phyloP scores from a whole-genome alignment of 73 alveolate species.

The Paramecium pentaurelia region DNA sequence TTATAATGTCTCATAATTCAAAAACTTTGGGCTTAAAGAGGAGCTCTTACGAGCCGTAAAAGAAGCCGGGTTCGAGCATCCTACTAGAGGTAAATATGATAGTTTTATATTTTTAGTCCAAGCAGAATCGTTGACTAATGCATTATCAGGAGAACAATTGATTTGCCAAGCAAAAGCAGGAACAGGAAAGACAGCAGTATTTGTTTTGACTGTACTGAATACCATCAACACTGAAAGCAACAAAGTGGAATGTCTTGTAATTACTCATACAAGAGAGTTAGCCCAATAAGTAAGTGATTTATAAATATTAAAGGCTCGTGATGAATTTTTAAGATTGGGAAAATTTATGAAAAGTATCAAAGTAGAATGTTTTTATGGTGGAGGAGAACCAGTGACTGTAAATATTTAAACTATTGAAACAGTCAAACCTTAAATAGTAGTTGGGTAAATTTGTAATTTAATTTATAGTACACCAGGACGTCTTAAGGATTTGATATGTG shows the following conservation, averaged over 20 bases:
- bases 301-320: conserved; percentile 59
- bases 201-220: conserved; percentile 96
- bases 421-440: conserved; percentile 55
- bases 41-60: conserved; percentile 59
- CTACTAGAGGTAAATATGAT: conserved; percentile 47
- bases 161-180: conserved; percentile 96
- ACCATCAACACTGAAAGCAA: conserved; percentile 92
- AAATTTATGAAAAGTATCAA: conserved; percentile 82
- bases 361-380: conserved; percentile 96
- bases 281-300: conserved; percentile 87
- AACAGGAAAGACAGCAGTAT: conserved; percentile 99
- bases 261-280: conserved; percentile 99
- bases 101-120: background rate
- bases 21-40: conserved; percentile 56
- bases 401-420: conserved; percentile 86
- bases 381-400: conserved; percentile 84
- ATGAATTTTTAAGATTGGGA: conserved; percentile 94
- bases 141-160: conserved; percentile 52
- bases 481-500: conserved; percentile 90
- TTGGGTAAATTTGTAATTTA: conserved; percentile 33
- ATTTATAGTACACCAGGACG: conserved; percentile 99
- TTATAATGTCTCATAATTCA: conserved; percentile 42
- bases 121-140: conserved; percentile 58
- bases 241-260: conserved; percentile 95
- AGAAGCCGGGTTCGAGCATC: conserved; percentile 65